Conservation (phyloP, 2,329 filamentous ascomycete species). For the Fusarium newnesense region DNA sequence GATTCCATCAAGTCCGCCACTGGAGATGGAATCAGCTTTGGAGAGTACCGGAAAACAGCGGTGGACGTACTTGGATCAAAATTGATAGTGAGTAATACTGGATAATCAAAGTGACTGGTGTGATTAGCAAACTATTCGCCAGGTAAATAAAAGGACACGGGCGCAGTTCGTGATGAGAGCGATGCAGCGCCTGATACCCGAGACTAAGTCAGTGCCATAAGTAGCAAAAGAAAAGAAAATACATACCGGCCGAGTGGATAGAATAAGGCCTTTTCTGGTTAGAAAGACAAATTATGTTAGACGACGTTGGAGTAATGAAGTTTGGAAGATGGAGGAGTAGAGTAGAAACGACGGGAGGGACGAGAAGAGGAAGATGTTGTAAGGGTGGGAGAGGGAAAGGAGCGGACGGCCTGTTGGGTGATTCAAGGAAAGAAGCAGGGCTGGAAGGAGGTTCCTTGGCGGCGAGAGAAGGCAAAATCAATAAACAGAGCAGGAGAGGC, state of each 20-base stretch:
- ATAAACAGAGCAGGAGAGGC: not conserved
- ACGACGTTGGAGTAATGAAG: slow-evolving; percentile 23
- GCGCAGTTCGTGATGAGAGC: not conserved
- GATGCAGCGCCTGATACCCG: not conserved
- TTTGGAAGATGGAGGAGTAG: slow-evolving; percentile 14
- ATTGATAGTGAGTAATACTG: slow-evolving; percentile 2
- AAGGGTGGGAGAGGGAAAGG: not conserved
- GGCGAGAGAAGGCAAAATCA: not conserved
- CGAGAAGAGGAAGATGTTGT: slow-evolving; percentile 19
- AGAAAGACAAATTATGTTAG: slow-evolving; percentile 25
- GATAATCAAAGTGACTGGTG: slow-evolving; percentile 34
- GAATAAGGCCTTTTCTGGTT: slow-evolving; percentile 17
- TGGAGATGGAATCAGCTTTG: slow-evolving; percentile 32
- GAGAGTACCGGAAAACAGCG: not conserved
- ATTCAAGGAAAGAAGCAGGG: slow-evolving; percentile 28
- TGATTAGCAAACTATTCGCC: slow-evolving; percentile 10
- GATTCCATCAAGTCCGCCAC: slow-evolving; percentile 45
- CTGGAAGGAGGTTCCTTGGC: not conserved
- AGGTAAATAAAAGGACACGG: not conserved
- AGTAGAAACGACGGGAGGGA: slow-evolving; percentile 24
- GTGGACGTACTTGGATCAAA: slow-evolving; percentile 30
- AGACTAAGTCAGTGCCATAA: not conserved
- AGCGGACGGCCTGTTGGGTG: not conserved
- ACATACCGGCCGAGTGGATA: slow-evolving; percentile 25
- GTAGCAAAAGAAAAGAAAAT: not conserved